phyloP scores from a whole-genome alignment of 1,284 basidiomycete genomes.

The Tylopilus sp. region DNA sequence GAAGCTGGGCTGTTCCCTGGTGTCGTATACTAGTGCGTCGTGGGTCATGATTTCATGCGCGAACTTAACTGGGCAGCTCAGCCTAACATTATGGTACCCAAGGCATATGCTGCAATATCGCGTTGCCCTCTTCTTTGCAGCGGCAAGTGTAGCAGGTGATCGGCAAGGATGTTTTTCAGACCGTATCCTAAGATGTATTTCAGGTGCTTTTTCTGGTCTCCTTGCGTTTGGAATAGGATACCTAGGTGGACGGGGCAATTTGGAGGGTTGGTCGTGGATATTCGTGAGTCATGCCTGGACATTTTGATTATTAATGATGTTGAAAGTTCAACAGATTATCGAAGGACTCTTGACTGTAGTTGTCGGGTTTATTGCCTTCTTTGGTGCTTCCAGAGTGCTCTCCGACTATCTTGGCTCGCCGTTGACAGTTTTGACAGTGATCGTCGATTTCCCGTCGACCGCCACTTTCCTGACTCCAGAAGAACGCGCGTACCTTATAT shows the following conservation, averaged over 20 bases:
- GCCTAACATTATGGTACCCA: slow-evolving; percentile 36
- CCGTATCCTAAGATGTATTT: slow-evolving; percentile 16
- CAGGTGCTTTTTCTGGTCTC: slow-evolving; percentile 35
- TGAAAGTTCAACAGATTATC: slow-evolving; percentile 33
- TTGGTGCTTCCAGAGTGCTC: slow-evolving; percentile 22
- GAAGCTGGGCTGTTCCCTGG: slow-evolving; percentile 72
- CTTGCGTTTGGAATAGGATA: slow-evolving; percentile 29
- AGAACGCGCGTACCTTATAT: slow-evolving; percentile 43
- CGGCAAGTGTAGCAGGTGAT: slow-evolving; percentile 28
- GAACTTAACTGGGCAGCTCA: slow-evolving; percentile 8
- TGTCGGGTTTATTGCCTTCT: slow-evolving; percentile 30
- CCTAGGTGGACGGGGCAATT: slow-evolving; percentile 26
- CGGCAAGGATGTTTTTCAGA: not conserved
- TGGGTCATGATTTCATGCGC: slow-evolving; percentile 26
- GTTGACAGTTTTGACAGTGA: slow-evolving; percentile 27
- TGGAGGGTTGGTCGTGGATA: slow-evolving; percentile 39
- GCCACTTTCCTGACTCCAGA: slow-evolving; percentile 46
- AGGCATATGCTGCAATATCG: slow-evolving; percentile 37
- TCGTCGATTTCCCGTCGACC: slow-evolving; percentile 47
- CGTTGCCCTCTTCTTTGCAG: slow-evolving; percentile 39
- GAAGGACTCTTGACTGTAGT: slow-evolving; percentile 41
- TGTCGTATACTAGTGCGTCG: slow-evolving; percentile 57
- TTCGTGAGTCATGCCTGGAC: slow-evolving; percentile 24
- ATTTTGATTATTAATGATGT: not conserved
- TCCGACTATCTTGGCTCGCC: not conserved